Percentiles rank a stretch among this genome's conserved stretches.
phyloP scores from a whole-genome alignment of 352 stramenopile genomes.

The Pythium pectinolyticum region DNA sequence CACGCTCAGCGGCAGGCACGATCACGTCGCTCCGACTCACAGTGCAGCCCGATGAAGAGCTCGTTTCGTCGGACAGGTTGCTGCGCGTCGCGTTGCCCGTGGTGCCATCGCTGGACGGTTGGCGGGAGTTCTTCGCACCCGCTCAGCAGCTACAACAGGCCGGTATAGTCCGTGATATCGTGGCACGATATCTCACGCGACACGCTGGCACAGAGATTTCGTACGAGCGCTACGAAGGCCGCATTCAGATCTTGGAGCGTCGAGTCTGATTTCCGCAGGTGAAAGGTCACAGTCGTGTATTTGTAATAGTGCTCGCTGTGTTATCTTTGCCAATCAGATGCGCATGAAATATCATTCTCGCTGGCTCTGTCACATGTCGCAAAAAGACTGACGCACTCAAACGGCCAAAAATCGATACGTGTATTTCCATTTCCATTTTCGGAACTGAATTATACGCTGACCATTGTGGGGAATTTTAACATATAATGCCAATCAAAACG shows the following conservation, averaged over 20 bases:
- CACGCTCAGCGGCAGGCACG: neutral
- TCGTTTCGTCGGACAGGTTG: neutral
- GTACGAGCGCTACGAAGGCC: constrained; percentile 13
- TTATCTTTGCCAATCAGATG: neutral
- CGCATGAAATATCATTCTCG: no score
- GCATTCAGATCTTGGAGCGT: constrained; percentile 1
- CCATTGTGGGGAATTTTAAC: no score
- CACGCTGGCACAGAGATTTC: constrained; percentile 5
- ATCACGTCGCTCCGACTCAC: constrained; percentile 41
- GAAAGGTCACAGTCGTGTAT: neutral
- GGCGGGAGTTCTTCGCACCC: constrained; percentile 12
- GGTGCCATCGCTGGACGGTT: constrained; percentile 16
- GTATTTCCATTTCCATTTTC: no score
- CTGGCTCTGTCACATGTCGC: no score
- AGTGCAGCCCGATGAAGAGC: constrained; percentile 14
- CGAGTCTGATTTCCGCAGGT: no score
- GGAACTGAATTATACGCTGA: no score
- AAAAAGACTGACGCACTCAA: no score
- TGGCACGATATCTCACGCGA: constrained; percentile 20
- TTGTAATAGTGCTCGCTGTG: neutral
- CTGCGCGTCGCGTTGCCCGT: constrained; percentile 19
- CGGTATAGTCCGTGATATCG: constrained; percentile 21
- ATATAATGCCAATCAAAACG: no score
- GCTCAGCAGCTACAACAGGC: constrained; percentile 1
- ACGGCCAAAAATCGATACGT: no score